A percentile compares a stretch with the other conserved stretches of the same genome.
These are phyloP conservation scores for Yamadazyma olivae DNA, from an alignment of 805 yeast genomes.

Conservation along the genomic window DNA sequence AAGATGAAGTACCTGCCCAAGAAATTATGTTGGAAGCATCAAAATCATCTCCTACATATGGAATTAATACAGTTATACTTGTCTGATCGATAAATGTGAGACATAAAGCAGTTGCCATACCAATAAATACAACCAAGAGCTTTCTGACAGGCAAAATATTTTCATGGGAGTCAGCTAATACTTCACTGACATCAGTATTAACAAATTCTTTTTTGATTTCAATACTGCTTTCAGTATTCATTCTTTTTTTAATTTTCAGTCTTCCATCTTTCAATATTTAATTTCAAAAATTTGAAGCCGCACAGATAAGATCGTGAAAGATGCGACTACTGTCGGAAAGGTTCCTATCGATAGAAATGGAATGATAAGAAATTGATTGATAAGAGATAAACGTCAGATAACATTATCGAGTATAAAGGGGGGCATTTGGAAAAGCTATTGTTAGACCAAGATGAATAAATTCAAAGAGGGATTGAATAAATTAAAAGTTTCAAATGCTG, in stretches of 20 bases:
- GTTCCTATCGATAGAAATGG: no score
- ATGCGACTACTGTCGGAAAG: background rate
- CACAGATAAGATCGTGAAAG: no score
- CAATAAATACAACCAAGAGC: slow-evolving; percentile 32
- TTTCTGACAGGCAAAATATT: slow-evolving; percentile 35
- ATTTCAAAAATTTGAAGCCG: no score
- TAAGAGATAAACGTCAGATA: no score
- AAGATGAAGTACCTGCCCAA: slow-evolving; percentile 70
- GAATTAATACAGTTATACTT: slow-evolving; percentile 45
- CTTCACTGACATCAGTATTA: background rate
- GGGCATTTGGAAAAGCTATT: no score
- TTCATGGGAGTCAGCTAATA: slow-evolving; percentile 36
- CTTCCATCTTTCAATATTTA: no score
- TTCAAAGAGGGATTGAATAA: no score
- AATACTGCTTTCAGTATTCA: no score
- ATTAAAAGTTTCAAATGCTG: background rate
- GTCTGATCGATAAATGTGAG: slow-evolving; percentile 48
- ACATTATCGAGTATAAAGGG: no score
- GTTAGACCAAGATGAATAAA: no score
- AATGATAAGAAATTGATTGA: no score
- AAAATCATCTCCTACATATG: slow-evolving; percentile 66
- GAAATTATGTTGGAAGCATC: slow-evolving; percentile 55
- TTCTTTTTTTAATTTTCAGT: no score
- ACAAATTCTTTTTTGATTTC: background rate
- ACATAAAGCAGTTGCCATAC: slow-evolving; percentile 36